A percentile compares a stretch with the other conserved stretches of the same genome.
phyloP scores from a whole-genome alignment of 1,284 basidiomycete species.

The Grifola frondosa region DNA sequence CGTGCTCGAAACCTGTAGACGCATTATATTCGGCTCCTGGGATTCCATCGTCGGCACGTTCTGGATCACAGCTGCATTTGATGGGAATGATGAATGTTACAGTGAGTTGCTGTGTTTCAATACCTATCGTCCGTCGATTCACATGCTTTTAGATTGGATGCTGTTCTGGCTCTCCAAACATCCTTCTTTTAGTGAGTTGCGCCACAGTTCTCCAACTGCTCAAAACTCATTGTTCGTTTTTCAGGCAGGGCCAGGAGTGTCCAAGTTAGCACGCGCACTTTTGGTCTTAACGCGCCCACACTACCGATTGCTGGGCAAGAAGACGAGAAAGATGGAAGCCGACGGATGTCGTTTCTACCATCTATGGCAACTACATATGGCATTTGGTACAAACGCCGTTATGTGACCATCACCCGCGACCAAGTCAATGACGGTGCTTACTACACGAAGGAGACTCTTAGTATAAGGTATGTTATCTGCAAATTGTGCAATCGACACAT shows the following conservation, averaged over 20 bases:
- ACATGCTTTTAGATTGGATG: slow-evolving; percentile 15
- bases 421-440: slow-evolving; percentile 29
- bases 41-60: slow-evolving; percentile 47
- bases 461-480: slow-evolving; percentile 20
- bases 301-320: slow-evolving; percentile 10
- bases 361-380: slow-evolving; percentile 42
- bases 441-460: slow-evolving; percentile 19
- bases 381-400: slow-evolving; percentile 50
- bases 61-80: slow-evolving; percentile 63
- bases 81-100: slow-evolving; percentile 56
- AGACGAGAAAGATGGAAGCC: slow-evolving; percentile 25
- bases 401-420: slow-evolving; percentile 44
- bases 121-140: slow-evolving; percentile 25
- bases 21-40: slow-evolving; percentile 44
- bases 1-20: slow-evolving; percentile 55
- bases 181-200: slow-evolving; percentile 13
- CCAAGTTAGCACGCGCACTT: slow-evolving; percentile 9
- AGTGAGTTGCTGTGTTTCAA: slow-evolving; percentile 37
- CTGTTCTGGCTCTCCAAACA: slow-evolving; percentile 12
- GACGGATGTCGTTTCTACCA: slow-evolving; percentile 50
- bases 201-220: too few species aligned
- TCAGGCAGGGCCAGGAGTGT: slow-evolving; percentile 11
- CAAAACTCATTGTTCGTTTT: too few species aligned
- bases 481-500: neutral
- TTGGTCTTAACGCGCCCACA: neutral